Conservation (phyloP, 257 asterid genomes). For the Knoxia roxburghii region DNA sequence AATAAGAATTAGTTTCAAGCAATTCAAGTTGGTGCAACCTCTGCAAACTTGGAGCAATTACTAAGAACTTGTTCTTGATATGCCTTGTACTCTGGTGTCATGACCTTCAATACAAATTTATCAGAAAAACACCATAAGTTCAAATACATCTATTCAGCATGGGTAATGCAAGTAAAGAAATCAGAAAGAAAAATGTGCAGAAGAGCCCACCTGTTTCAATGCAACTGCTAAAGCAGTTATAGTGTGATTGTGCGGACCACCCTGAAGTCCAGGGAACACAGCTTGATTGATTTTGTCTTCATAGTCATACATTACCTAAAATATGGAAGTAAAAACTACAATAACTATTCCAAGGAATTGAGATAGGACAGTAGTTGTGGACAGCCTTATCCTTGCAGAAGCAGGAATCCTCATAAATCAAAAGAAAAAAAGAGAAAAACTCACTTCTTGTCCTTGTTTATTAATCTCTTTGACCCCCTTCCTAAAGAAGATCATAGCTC, state of each 20-base stretch:
- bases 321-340: not conserved
- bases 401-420: not conserved
- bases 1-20: not conserved
- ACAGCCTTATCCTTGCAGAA: constrained; percentile 1
- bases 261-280: constrained; percentile 99
- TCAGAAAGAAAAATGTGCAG: not conserved
- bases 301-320: constrained; percentile 63
- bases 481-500: constrained; percentile 96
- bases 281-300: constrained; percentile 97
- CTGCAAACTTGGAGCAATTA: constrained; percentile 84
- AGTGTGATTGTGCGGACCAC: constrained; percentile 99
- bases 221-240: constrained; percentile 96
- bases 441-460: constrained; percentile 88
- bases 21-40: constrained; percentile 39
- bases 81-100: constrained; percentile 86
- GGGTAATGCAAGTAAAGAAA: not conserved
- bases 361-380: not conserved
- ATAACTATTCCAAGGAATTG: not conserved
- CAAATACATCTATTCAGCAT: constrained; percentile 3
- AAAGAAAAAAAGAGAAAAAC: constrained; percentile 17
- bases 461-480: constrained; percentile 85
- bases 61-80: constrained; percentile 90
- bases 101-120: constrained; percentile 44
- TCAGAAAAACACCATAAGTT: constrained; percentile 5
- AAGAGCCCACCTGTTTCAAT: constrained; percentile 58